Base-by-base conservation (phyloP, 2,329 filamentous ascomycete genomes). In the Zasmidium angulare region DNA sequence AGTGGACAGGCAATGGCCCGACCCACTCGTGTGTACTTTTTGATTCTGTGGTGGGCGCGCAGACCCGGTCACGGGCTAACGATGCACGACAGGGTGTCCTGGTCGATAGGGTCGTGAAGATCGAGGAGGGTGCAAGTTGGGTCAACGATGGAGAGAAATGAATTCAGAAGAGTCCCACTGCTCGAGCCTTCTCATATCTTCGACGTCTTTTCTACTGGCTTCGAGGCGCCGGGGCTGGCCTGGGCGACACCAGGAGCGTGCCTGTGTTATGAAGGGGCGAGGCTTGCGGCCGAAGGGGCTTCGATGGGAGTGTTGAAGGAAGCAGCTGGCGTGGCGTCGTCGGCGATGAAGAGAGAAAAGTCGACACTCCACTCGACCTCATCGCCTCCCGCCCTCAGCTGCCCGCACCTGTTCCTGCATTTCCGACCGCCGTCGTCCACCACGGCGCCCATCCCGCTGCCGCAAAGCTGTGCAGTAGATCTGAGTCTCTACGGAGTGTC, bases 101-200 rank as follows among this genome's bases (percentile, higher is more conserved):
- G 36, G 36, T 17, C 36, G 14, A 7, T 9, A 19, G 36, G 36
- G 36, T 43, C 36, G 6, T 17, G 36, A 43, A 19, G 36, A 43
- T 43, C 36, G 36, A 43, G 36, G 36, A 21, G 46, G 20, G 22
- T 12, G 46, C 10, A 26, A 49, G 20, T 12, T 3, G 46, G 20
- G 20, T 22, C 46, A 22, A 26, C 11, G 49, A 21, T 19, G 24
- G 49, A n/a, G 22, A 26, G 2, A 9, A 23, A 20, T 21, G 21
- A 23, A 23, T 49, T 49, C 49, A n/a, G 22, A 7, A 7, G 36
- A n/a, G n/a, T n/a, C n/a, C 49, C 49, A 23, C 49, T 12, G 23
- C 49, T 23, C 22, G 49, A 26, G 23, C 29, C 21, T 50, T 50
- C 49, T 50, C 49, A 50, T 50, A 50, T 50, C 49, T 50, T 50